Base-by-base conservation (phyloP, 2,329 filamentous ascomycete genomes). In the Macrophomina pseudophaseolina region DNA sequence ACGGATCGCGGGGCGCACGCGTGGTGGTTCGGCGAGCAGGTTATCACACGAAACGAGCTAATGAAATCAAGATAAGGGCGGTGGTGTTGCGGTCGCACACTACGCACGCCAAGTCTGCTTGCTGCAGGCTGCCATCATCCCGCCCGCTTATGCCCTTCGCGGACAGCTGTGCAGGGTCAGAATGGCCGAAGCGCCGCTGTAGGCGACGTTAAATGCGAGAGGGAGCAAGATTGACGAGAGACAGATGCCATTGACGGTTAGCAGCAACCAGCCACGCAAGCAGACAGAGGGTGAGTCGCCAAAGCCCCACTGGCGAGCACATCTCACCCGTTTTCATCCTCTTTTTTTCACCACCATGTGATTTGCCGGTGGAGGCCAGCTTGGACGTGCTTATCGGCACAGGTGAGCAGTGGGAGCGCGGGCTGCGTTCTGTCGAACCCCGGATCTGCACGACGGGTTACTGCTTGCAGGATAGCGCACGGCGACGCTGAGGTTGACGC, bases 61-160 rank as follows among this genome's bases (percentile, higher is more conserved):
- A 60, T 60, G 42, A n/a, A 62, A 62, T 62, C 30, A 62, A 62
- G 58, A 62, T 62, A 62, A 62, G 58, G 32, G 42, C 42, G 30
- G 28, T 49, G 54, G 28, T 59, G 53, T 58, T 58, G 53, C 35
- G 53, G 30, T 33, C 30, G 49, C 4, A 35, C 49, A 16, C 4
- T 33, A n/a, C 49, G 49, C 49, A 53, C 14, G 49, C 18, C 53
- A 58, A 58, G 53, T 18, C 28, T 12, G 28, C n/a, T 33, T 35
- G 11, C 54, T 59, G 56, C 56, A 35, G 42, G 40, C 56, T 46
- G 42, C 40, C 42, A 46, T 60, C 56, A 60, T 60, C 56, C 56
- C 56, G 56, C 56, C 49, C 49, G 30, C 6, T 53, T 35, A 33
- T 53, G 1, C 40, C 40, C 54, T 30, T 32, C 14, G 6, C 23